phyloP scores from a whole-genome alignment of 202 grass and related monocot species.

The Carex sylvatica region DNA sequence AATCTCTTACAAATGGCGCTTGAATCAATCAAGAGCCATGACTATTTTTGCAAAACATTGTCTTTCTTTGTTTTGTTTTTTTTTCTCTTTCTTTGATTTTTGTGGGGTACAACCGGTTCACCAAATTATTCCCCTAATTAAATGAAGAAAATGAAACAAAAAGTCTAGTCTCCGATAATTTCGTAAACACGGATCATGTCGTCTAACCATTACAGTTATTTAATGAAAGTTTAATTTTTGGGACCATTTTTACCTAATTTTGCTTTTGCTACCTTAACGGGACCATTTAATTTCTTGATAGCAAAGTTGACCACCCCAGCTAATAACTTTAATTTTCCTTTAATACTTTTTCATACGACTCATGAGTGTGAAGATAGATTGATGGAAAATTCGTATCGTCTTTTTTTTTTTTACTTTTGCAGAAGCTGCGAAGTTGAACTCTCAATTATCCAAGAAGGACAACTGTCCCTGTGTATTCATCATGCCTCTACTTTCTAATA shows the following conservation, averaged over 20 bases:
- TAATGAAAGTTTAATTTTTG: neutral
- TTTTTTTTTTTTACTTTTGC: no score
- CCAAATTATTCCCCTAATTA: neutral
- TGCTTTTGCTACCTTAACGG: neutral
- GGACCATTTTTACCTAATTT: constrained; percentile 3
- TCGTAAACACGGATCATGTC: neutral
- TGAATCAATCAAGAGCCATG: neutral
- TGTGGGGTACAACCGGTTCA: neutral
- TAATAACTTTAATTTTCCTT: neutral
- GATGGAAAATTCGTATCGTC: no score
- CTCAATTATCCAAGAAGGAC: no score
- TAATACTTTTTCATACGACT: neutral
- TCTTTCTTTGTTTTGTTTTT: neutral
- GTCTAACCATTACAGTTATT: neutral
- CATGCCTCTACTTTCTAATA: no score
- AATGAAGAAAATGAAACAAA: neutral
- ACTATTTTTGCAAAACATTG: neutral
- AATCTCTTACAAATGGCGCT: neutral
- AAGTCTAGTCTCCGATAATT: neutral
- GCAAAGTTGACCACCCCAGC: neutral
- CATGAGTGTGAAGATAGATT: no score
- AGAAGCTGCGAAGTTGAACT: no score
- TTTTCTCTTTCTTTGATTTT: neutral
- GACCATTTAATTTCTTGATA: neutral
- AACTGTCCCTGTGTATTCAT: no score